Conservation (phyloP, 495 filamentous ascomycete genomes). For the Hyphodiscus hymeniophilus region DNA sequence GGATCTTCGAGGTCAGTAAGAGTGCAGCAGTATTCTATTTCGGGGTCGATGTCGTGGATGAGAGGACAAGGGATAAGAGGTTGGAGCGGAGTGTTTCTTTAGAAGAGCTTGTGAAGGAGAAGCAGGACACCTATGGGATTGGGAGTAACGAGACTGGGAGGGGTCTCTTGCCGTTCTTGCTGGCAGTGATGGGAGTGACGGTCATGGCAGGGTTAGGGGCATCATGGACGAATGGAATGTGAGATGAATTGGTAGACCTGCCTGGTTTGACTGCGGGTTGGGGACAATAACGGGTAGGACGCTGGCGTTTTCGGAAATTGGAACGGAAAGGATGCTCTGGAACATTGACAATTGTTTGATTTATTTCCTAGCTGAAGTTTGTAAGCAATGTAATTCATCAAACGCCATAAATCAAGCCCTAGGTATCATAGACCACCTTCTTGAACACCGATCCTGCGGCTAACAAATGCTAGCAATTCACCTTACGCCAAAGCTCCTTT, state of each 20-base stretch:
- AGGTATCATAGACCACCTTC: slow-evolving; percentile 9
- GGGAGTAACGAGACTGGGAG: neutral
- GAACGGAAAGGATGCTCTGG: too few species aligned
- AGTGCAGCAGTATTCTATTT: slow-evolving; percentile 10
- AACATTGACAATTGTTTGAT: neutral
- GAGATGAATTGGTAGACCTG: too few species aligned
- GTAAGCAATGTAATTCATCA: slow-evolving; percentile 3
- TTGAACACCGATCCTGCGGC: slow-evolving; percentile 6
- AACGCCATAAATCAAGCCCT: slow-evolving; percentile 2
- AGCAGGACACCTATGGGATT: neutral
- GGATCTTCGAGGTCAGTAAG: slow-evolving; percentile 15
- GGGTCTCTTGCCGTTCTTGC: neutral
- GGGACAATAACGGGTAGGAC: too few species aligned
- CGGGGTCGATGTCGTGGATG: slow-evolving; percentile 5
- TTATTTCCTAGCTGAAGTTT: slow-evolving; percentile 6
- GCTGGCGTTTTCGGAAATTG: too few species aligned
- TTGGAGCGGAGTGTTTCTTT: slow-evolving; percentile 6
- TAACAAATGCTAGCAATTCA: neutral
- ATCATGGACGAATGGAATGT: too few species aligned
- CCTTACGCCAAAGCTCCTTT: neutral
- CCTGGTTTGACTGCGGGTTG: too few species aligned
- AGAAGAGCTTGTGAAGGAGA: slow-evolving; percentile 3
- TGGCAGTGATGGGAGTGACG: neutral
- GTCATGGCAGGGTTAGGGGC: too few species aligned
- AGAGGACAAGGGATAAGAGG: slow-evolving; percentile 7